Evolutionary conservation across 352 stramenopile species (phyloP), one percentile per base, ranked within the genome.

Genomic region (Thraustochytrium striatum): DNA sequence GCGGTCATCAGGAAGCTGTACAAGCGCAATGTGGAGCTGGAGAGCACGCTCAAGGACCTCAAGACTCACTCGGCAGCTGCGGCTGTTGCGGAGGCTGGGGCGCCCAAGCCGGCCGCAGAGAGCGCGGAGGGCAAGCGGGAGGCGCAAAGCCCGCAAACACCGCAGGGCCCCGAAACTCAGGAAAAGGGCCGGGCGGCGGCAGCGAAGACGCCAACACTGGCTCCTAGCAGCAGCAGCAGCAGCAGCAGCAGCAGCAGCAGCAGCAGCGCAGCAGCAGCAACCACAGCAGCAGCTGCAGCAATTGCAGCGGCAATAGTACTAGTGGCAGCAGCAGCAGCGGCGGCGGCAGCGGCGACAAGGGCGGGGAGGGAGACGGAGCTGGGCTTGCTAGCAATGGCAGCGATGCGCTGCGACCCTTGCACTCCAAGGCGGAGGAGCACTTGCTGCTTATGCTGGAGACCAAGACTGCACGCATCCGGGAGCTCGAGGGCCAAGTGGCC

Each of bases 1-100:
- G 65, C 65, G 39, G 65, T 75, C 43, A 75, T 75, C 50, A 21
- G 65, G 21, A 75, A 75, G 52, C 36, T 75, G 43, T 75, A 70
- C 65, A 65, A 38, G 39, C 39, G 65, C 2, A 75, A 75, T 5
- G 33, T 55, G 30, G 65, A 75, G 52, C 65, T 75, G 0, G 65
- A 75, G 52, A 16, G 19, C 16, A 55, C 47, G 16, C 25, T 55
- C 16, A 55, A 55, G 25, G 47, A 55, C 25, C 16, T 55, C 25
- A 55, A 55, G 47, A 25, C 47, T 21, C 47, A 55, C 47, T n/a
- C n/a, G 9, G 25, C 44, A 33, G 30, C 33, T n/a, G n/a, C 44
- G 19, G 59, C 13, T 19, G 38, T 25, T 55, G 16, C 44, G 9
- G 35, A 52, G 3, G 41, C 28, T 3, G 1, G 53, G 35, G 33